These are phyloP conservation scores for Entrophospora sp. DNA, from an alignment of 192 early-diverging fungal genomes.

Conservation along the genomic window DNA sequence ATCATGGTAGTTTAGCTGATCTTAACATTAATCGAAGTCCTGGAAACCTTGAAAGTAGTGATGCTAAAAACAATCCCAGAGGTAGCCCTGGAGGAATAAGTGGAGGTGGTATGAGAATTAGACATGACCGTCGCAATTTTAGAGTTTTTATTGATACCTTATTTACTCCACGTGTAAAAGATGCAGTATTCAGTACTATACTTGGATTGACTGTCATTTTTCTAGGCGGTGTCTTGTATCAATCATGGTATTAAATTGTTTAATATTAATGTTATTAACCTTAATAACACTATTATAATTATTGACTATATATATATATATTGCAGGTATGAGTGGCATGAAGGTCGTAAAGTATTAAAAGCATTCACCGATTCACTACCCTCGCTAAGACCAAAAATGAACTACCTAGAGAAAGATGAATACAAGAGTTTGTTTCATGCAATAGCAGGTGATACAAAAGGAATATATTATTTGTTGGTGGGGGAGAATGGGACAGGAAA, in stretches of 20 bases:
- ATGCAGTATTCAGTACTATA: conserved; percentile 19
- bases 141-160: background rate
- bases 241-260: no score
- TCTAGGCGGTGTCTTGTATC: conserved; percentile 16
- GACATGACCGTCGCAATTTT: no score
- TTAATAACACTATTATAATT: no score
- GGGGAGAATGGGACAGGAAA: conserved; percentile 19
- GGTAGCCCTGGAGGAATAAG: no score
- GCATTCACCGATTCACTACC: background rate
- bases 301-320: no score
- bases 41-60: no score
- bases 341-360: background rate
- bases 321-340: conserved; percentile 21
- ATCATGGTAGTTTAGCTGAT: no score
- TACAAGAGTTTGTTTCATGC: background rate
- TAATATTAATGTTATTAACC: no score
- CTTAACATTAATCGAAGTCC: no score
- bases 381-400: background rate
- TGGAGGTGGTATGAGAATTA: no score
- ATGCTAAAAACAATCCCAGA: no score
- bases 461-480: conserved; percentile 17
- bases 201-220: conserved; percentile 15
- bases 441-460: background rate
- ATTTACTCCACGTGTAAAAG: conserved; percentile 15
- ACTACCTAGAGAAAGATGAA: background rate